Base-by-base conservation (phyloP, 257 asterid species). In the Forsythia suspensa region DNA sequence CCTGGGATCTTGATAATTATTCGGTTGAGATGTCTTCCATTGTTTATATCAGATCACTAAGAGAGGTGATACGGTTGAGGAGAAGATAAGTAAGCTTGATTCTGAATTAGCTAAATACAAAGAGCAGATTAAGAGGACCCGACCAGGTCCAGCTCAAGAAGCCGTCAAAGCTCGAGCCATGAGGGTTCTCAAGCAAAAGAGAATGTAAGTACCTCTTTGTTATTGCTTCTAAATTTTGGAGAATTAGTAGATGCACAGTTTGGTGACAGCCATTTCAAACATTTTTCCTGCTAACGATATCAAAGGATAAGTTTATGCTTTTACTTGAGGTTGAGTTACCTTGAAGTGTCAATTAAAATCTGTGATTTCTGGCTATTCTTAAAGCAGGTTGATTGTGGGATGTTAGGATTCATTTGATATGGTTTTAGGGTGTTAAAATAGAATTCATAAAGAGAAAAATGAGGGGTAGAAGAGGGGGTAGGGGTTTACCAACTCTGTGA, bases 91-190 rank as follows among this genome's bases (percentile, higher is more conserved):
- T 72, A 93, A 83, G 87, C 97, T 95, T 75, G 99, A 95, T 79
- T 87, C 85, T 78, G 99, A 95, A 75, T 88, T 93, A 66, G 85
- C 92, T 4, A 88, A 87, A 77, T 95, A 89, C 77, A 95, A 81
- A 77, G 99, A 95, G 78, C 99, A 95, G 90, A 85, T 93, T 59
- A 93, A 93, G 90, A 95, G 89, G 87, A 95, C 94, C 65, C 87
- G 99, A 46, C 99, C 97, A 34, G 99, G 99, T 74, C 99, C 99
- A 69, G 98, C 98, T 10, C 98, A 91, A 77, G 99, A 95, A 82
- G 99, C 97, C 12, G 91, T 95, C 52, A 95, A 95, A 87, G 96
- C 97, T 84, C 92, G 98, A 83, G 99, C 99, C 44, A 95, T 91
- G 99, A 90, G 98, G 88, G 88, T 95, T 86, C 96, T 95, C 74